Evolutionary conservation across 148 eudicot genomes (phyloP).

Genomic region (Nepenthes mirabilis): DNA sequence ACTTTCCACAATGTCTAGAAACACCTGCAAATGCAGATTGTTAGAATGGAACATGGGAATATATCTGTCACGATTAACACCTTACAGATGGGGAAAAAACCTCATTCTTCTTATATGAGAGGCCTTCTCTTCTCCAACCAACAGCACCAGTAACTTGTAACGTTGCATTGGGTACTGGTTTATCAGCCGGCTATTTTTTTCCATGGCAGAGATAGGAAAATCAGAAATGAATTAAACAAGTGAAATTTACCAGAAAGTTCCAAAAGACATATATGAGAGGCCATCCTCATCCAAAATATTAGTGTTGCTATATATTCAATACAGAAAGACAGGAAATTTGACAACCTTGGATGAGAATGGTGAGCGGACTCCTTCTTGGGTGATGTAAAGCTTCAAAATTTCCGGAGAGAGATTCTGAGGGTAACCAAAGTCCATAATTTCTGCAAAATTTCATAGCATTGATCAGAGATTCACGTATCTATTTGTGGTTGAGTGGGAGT

Average conservation of each 20-base stretch:
- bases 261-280: too few relatives aligned
- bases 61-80: not conserved
- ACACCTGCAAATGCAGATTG: slow-evolving; percentile 47
- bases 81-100: slow-evolving; percentile 17
- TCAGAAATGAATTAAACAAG: not conserved
- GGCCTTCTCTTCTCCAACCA: slow-evolving; percentile 99
- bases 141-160: slow-evolving; percentile 99
- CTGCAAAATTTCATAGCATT: slow-evolving; percentile 27
- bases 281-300: not conserved
- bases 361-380: slow-evolving; percentile 96
- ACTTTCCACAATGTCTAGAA: slow-evolving; percentile 95
- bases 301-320: not conserved
- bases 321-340: not conserved
- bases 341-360: slow-evolving; percentile 93
- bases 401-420: slow-evolving; percentile 97
- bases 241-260: not conserved
- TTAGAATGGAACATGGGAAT: slow-evolving; percentile 6
- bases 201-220: slow-evolving; percentile 4
- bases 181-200: slow-evolving; percentile 55
- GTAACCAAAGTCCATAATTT: slow-evolving; percentile 98
- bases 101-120: slow-evolving; percentile 92
- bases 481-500: too few relatives aligned
- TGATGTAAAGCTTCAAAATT: slow-evolving; percentile 92
- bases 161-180: slow-evolving; percentile 98
- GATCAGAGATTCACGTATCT: not conserved